Conservation (phyloP, 768 basidiomycete genomes). For the Tulasnella sp. region DNA sequence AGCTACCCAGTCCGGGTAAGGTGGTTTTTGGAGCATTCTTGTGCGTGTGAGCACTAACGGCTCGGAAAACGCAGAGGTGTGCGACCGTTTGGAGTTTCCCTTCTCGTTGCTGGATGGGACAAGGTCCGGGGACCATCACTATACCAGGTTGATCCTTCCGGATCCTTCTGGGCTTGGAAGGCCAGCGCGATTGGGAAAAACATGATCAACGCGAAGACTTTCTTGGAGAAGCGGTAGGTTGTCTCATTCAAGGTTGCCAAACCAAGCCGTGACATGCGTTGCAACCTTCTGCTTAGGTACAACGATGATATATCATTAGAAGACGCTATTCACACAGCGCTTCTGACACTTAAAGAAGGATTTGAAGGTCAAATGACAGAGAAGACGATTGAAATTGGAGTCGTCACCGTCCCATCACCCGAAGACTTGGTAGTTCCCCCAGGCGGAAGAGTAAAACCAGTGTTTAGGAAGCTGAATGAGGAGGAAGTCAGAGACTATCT, state of each 20-base stretch:
- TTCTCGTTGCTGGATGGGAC: slow-evolving; percentile 97
- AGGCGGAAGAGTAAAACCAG: slow-evolving; percentile 65
- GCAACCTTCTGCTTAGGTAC: slow-evolving; percentile 54
- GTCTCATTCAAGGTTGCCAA: slow-evolving; percentile 30
- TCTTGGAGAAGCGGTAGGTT: slow-evolving; percentile 92
- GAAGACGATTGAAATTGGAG: slow-evolving; percentile 98
- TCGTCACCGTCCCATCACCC: slow-evolving; percentile 81
- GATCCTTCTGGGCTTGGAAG: slow-evolving; percentile 99
- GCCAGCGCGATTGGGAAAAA: slow-evolving; percentile 99
- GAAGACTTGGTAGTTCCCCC: slow-evolving; percentile 45
- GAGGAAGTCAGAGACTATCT: slow-evolving; percentile 97
- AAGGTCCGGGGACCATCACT: slow-evolving; percentile 89
- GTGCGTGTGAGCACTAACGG: neutral
- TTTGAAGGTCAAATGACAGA: slow-evolving; percentile 99
- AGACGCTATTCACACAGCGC: slow-evolving; percentile 97
- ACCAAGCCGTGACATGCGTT: slow-evolving; percentile 30
- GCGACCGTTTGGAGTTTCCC: slow-evolving; percentile 95
- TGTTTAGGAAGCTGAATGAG: slow-evolving; percentile 92
- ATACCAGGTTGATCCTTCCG: slow-evolving; percentile 98
- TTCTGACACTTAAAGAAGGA: slow-evolving; percentile 95
- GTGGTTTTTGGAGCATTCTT: slow-evolving; percentile 27
- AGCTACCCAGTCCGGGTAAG: slow-evolving; percentile 96
- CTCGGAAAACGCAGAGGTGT: slow-evolving; percentile 69
- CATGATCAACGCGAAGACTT: slow-evolving; percentile 99
- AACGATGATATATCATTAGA: slow-evolving; percentile 98